Evolutionary conservation across 192 early-diverging fungal genomes (phyloP), one percentile per base, ranked within the genome.

Genomic region (Mortierella alpina): DNA sequence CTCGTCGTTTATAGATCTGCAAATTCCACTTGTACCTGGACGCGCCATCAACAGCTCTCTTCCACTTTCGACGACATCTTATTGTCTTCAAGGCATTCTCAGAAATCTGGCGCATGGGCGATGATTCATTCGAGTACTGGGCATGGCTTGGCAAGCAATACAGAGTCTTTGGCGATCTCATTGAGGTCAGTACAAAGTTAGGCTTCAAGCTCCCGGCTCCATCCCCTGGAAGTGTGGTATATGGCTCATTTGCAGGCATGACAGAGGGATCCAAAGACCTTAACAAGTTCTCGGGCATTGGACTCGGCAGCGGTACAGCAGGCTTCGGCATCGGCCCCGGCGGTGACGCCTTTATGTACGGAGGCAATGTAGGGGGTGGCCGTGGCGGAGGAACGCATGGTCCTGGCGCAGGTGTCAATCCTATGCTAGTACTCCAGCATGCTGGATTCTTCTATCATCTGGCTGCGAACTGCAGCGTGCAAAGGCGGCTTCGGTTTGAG

Each of bases 61-160:
- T 87, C 52, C 90, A 93, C 66, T 76, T 94, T 14, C 88, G 95
- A 45, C 85, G 84, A 8, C 94, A 97, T 69, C 65, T 96, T 17
- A 65, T 83, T 46, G 64, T 87, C 59, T 88, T 95, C 65, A 85
- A 88, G 60, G 69, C 84, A 5, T 81, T 92, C 85, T 84, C 90
- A 56, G 66, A 86, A 76, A 77, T 87, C 64, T 86, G 86, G 89
- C 57, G 84, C 49, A 79, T 90, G 68, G 93, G 93, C 6, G 92
- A 91, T 44, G 90, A 91, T n/a, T 91, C 95, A 3, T 91, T 90
- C 70, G 92, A 95, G 61, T 97, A 94, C 75, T 97, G 95, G 95
- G 80, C 88, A 7, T 96, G 94, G 94, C 85, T 90, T 7, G 88
- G 90, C 7, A 93, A 90, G 44, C 94, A 96, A 85, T 96, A 91